Conservation (phyloP, 768 basidiomycete genomes). For the Pholiota conissans region DNA sequence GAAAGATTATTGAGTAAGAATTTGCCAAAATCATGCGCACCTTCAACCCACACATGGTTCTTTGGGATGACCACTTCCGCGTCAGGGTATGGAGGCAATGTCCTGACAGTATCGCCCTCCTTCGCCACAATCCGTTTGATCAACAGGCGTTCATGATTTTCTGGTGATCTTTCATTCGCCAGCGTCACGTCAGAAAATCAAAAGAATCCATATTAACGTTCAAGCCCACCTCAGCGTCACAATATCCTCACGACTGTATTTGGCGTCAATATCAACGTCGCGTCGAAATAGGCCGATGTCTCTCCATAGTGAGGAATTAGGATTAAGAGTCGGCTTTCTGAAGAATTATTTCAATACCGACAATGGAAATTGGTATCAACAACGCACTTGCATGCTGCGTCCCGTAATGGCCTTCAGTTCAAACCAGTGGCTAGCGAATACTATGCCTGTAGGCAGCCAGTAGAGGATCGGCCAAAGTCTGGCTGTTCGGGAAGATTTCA, state of each 20-base stretch:
- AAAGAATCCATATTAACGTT: neutral
- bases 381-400: slow-evolving; percentile 71
- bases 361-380: neutral
- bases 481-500: neutral
- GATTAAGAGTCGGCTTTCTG: slow-evolving; percentile 70
- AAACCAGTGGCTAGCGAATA: slow-evolving; percentile 50
- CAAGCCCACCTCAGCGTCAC: slow-evolving; percentile 56
- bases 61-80: slow-evolving; percentile 51
- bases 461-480: slow-evolving; percentile 35
- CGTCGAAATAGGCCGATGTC: slow-evolving; percentile 70
- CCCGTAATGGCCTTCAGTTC: slow-evolving; percentile 57
- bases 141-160: slow-evolving; percentile 48
- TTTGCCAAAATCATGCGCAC: slow-evolving; percentile 29
- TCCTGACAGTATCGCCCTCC: slow-evolving; percentile 63
- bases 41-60: slow-evolving; percentile 79
- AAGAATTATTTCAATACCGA: slow-evolving; percentile 10
- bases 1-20: neutral
- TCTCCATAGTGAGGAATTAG: slow-evolving; percentile 59
- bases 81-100: slow-evolving; percentile 68
- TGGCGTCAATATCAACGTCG: slow-evolving; percentile 34
- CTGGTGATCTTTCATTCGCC: slow-evolving; percentile 51
- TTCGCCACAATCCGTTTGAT: slow-evolving; percentile 69
- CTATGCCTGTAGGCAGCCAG: slow-evolving; percentile 58
- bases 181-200: neutral
- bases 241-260: slow-evolving; percentile 58